Evolutionary conservation across 2,329 filamentous ascomycete species (phyloP), one percentile per base, ranked within the genome.

Genomic region (Lachnellula cervina): DNA sequence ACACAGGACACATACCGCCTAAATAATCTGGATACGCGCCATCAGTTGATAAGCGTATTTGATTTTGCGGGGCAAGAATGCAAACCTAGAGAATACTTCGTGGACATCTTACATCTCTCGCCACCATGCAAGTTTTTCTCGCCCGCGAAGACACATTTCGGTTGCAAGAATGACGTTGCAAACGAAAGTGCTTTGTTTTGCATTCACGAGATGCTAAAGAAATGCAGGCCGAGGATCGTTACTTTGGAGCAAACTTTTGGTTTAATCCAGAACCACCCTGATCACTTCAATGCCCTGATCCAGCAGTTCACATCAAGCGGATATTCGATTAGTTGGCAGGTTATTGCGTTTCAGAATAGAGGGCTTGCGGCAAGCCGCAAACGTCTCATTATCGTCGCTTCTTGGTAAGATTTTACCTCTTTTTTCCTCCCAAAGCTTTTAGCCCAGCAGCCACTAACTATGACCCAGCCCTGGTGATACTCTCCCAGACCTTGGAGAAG

Each of bases 221-320:
- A 79, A 37, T 69, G 79, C 0, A 79, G 77, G 0, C 89, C 90
- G 0, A 78, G 90, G 0, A 66, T 94, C 0, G 80, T 89, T 1
- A 95, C 89, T 0, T 73, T 95, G 0, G 90, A 96, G 64, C 87
- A 96, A 66, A 92, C 90, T 0, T 84, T 82, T 51, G 89, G 89
- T 0, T 77, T 95, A 1, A 69, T 80, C 0, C 74, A 77, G 21
- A 71, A 78, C 0, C 83, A 86, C 53, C 69, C 72, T 11, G 70
- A 73, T 0, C 84, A 80, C 51, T 85, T 91, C 47, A 74, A 79
- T 40, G 71, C 76, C 0, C 70, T 92, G 0, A 73, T 94, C 2
- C 73, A 78, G 25, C 81, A 84, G 34, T 84, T 92, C 52, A 83
- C 87, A 0, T 71, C 79, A 2, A 70, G 78, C 25, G 82, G 83